Conservation (phyloP, 73 alveolate genomes). For the Uronychia setigera region DNA sequence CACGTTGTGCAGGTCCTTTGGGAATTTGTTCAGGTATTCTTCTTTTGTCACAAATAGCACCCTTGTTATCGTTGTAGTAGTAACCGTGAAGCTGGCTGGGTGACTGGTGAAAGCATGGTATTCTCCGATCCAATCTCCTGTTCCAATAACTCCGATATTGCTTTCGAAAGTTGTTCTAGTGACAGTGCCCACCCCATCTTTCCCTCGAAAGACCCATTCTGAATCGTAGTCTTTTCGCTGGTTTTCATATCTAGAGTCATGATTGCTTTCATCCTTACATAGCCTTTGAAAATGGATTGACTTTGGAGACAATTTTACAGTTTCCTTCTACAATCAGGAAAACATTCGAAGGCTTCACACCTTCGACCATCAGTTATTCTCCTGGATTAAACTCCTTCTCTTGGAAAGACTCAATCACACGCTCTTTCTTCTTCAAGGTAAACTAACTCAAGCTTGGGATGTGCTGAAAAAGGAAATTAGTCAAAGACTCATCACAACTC, state of each 20-base stretch:
- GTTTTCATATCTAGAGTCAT: neutral
- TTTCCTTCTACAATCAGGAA: slow-evolving; percentile 6
- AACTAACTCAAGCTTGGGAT: neutral
- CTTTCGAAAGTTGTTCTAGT: neutral
- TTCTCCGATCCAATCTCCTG: slow-evolving; percentile 13
- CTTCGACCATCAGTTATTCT: neutral
- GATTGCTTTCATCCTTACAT: neutral
- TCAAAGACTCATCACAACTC: neutral
- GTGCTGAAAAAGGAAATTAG: neutral
- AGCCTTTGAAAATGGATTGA: neutral
- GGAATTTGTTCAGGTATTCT: neutral
- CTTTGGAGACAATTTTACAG: neutral
- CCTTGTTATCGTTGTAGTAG: neutral
- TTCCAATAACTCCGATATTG: neutral
- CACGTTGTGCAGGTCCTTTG: neutral
- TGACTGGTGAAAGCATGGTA: neutral
- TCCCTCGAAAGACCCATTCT: slow-evolving; percentile 6
- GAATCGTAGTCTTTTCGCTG: neutral
- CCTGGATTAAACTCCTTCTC: slow-evolving; percentile 2
- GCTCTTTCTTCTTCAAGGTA: slow-evolving; percentile 2
- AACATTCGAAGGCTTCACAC: neutral
- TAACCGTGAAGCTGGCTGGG: neutral
- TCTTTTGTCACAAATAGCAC: neutral
- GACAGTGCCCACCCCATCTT: slow-evolving; percentile 9
- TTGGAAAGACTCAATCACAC: neutral